Percentiles rank a stretch among this genome's conserved stretches.
Evolutionary conservation across 805 yeast species (phyloP).

Genomic region (Candida gorgasii): DNA sequence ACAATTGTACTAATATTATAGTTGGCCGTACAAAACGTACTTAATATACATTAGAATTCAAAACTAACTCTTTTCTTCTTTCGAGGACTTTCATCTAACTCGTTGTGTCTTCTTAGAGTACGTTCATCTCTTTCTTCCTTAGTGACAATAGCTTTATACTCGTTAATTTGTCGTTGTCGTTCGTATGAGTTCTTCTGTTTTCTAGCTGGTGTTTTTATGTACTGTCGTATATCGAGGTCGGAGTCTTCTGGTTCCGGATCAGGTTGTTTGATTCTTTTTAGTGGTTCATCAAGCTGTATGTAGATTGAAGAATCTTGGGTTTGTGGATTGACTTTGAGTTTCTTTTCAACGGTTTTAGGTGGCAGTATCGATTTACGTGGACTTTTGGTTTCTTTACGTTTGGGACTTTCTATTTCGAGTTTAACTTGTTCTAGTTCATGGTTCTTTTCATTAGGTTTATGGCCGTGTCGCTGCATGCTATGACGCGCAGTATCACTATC

Average conservation of each 20-base stretch:
- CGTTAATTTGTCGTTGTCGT: conserved; percentile 24
- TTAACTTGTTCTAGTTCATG: neutral
- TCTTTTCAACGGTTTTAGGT: too few species aligned
- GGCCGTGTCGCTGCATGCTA: neutral
- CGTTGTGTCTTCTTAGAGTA: conserved; percentile 10
- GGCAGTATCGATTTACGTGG: too few species aligned
- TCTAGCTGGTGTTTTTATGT: conserved; percentile 13
- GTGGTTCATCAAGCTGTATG: too few species aligned
- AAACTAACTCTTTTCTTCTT: conserved; percentile 32
- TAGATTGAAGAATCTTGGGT: neutral
- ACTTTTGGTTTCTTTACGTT: too few species aligned
- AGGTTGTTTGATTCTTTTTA: neutral
- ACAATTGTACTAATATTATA: too few species aligned
- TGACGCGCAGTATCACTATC: neutral
- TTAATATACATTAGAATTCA: conserved; percentile 11
- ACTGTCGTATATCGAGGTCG: neutral
- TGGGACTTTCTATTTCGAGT: too few species aligned
- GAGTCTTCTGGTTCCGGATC: neutral
- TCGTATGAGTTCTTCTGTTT: conserved; percentile 15
- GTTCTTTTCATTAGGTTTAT: neutral
- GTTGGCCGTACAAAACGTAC: too few species aligned
- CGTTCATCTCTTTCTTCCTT: conserved; percentile 31
- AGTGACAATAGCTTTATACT: conserved; percentile 24
- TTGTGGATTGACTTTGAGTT: neutral
- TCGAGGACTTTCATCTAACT: conserved; percentile 15